Evolutionary conservation across 805 yeast species (phyloP).

Genomic region (Yarrowia sp.): DNA sequence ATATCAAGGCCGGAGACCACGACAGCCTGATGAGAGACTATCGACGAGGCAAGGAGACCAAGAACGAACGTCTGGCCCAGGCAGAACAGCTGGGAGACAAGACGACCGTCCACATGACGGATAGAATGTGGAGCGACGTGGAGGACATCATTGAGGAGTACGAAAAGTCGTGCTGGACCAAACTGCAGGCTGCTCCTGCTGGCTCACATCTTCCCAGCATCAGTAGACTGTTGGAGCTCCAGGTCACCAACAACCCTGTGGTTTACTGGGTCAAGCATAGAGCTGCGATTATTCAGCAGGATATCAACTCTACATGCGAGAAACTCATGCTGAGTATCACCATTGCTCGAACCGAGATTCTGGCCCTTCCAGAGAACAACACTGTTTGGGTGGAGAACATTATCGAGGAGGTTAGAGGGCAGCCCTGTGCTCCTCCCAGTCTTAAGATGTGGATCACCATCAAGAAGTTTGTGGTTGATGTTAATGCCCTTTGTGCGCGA

Average conservation of each 20-base stretch:
- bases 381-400: constrained; percentile 32
- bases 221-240: constrained; percentile 58
- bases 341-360: constrained; percentile 30
- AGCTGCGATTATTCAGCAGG: constrained; percentile 36
- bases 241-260: constrained; percentile 63
- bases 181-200: constrained; percentile 11
- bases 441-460: constrained; percentile 54
- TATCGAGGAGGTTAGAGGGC: constrained; percentile 25
- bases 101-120: constrained; percentile 39
- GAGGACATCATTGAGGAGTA: constrained; percentile 53
- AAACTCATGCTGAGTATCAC: constrained; percentile 35
- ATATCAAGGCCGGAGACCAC: constrained; percentile 51
- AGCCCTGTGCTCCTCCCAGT: constrained; percentile 7
- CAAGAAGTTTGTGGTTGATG: constrained; percentile 43
- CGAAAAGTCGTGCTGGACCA: constrained; percentile 39
- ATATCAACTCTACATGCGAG: constrained; percentile 40
- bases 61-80: constrained; percentile 2
- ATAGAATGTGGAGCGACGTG: constrained; percentile 55
- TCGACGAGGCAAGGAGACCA: constrained; percentile 45
- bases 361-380: constrained; percentile 34
- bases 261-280: constrained; percentile 56
- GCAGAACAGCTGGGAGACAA: not conserved
- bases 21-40: constrained; percentile 57
- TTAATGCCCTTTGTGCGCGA: constrained; percentile 41
- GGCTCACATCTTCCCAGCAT: constrained; percentile 34